Evolutionary conservation across 345 rosid species (phyloP), one percentile per base, ranked within the genome.

Genomic region (Sisymbrium altissimum): DNA sequence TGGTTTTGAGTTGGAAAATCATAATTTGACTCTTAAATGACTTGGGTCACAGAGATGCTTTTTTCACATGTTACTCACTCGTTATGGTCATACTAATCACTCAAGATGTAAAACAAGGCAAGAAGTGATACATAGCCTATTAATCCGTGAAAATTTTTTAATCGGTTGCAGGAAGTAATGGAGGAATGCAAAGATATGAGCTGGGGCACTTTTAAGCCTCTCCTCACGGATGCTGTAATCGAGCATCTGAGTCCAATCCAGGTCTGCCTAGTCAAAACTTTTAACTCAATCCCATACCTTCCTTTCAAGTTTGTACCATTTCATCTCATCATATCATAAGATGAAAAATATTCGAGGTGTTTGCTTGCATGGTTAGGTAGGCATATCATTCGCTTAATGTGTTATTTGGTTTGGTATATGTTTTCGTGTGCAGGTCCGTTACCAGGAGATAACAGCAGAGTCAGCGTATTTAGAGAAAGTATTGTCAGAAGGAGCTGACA

Each of bases 211-310:
- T 91, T 94, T 77, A 94, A 94, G 82, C 67, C 84, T 64, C 83
- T 88, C 53, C 78, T 93, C 43, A 48, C 88, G 9, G 91, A 91
- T 68, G 91, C 96, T 59, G 79, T 91, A 81, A 83, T 87, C 74
- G 97, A 88, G 59, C 97, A 91, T 80, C 82, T 94, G 62, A 83
- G 83, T 79, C 98, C 97, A 57, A 91, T 94, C 74, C 98, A 91
- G 96, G 97, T 89, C 62, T 57, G 67, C 25, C 9, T 14, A 44
- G 15, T 49, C 29, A 9, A 64, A 52, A 52, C 35, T 8, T 57
- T 21, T 50, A 70, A 39, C 25, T 18, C 23, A 45, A 33, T 54
- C 52, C 21, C 10, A 2, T 72, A 57, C 3, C 17, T 13, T 38
- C 1, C 10, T 45, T 27, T 63, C 4, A 3, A 7, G 52, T 39